Evolutionary conservation across 2,329 filamentous ascomycete genomes (phyloP), one percentile per base, ranked within the genome.

Genomic region (Lasiodiplodia hormozganensis): DNA sequence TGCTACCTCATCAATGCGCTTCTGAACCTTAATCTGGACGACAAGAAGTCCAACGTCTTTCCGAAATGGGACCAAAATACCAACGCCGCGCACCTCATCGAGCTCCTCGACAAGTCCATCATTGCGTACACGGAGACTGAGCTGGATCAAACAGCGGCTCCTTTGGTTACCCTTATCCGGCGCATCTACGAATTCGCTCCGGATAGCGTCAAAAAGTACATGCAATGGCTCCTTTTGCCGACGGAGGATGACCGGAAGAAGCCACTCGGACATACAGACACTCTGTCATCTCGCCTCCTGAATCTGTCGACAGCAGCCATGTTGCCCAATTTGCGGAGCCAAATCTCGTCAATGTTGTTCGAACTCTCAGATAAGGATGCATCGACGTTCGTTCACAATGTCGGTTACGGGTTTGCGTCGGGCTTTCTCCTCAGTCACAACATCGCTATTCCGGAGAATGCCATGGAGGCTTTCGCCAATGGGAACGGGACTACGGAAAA

Each of bases 331-430:
- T 82, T 97, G 3, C 88, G 93, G 21, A 89, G 92, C 57, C 87
- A 88, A 21, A 90, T 97, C 65, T 92, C 92, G 0, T 86, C 90
- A 36, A 84, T 99, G 28, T 87, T 97, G 70, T 99, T 96, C 77
- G 92, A 96, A 71, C 85, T 98, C 34, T 97, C 94, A 0, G 91
- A 90, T 71, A 92, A 90, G 73, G 90, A 97, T 73, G 88, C 94
- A 0, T 87, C 86, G 18, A 91, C 85, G 36, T 96, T 97, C 75
- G 92, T 98, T 0, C 86, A 92, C 64, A 97, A 97, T 73, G 92
- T 99, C 14, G 96, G 96, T 0, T 99, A 97, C 76, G 96, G 96
- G 0, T 97, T 92, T 75, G 96, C 96, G 0, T 92, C 94, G 0
- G 96, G 96, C 0, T 97, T 96, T 76, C 83, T 99, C 18, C 90